Conservation (phyloP, 164 flowering plant genomes). For the Vitis rotundifolia region DNA sequence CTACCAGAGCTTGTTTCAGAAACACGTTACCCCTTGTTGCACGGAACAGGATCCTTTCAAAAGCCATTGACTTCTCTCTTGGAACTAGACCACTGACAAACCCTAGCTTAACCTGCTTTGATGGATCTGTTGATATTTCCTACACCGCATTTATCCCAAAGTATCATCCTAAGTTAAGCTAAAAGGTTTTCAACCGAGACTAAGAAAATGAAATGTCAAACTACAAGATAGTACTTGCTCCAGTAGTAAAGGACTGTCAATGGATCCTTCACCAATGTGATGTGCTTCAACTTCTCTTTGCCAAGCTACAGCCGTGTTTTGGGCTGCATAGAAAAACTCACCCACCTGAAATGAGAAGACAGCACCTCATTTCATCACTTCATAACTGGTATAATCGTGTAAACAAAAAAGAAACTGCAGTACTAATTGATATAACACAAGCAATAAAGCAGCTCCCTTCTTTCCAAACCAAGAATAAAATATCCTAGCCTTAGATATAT, state of each 20-base stretch:
- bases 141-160: slow-evolving; percentile 20
- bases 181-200: slow-evolving; percentile 1
- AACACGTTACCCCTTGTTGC: slow-evolving; percentile 91
- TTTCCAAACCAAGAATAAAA: neutral
- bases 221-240: slow-evolving; percentile 51
- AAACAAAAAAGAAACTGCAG: neutral
- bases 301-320: slow-evolving; percentile 57
- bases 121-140: slow-evolving; percentile 63
- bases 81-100: slow-evolving; percentile 78
- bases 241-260: slow-evolving; percentile 65
- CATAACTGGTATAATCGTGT: neutral
- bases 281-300: slow-evolving; percentile 57
- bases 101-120: slow-evolving; percentile 80
- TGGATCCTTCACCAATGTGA: slow-evolving; percentile 49
- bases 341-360: slow-evolving; percentile 50
- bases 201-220: slow-evolving; percentile 5
- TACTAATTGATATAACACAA: neutral
- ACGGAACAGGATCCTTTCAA: slow-evolving; percentile 88
- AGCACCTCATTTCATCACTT: neutral
- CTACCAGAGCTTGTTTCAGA: slow-evolving; percentile 62
- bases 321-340: slow-evolving; percentile 71
- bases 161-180: neutral
- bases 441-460: neutral
- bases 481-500: neutral
- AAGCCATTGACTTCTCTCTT: slow-evolving; percentile 73